phyloP scores from a whole-genome alignment of 768 basidiomycete genomes.

The Amanita rimosa region DNA sequence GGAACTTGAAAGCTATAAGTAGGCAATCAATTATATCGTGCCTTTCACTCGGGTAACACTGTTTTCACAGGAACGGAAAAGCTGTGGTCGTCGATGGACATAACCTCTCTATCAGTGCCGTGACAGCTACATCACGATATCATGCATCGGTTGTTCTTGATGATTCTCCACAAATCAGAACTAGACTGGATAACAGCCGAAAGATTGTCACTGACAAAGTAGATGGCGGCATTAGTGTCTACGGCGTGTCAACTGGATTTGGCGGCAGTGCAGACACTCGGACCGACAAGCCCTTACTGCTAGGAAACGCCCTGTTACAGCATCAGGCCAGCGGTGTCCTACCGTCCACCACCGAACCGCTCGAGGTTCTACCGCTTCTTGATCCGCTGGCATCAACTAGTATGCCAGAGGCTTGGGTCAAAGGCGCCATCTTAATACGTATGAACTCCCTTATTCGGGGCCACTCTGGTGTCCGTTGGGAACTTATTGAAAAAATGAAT shows the following conservation, averaged over 20 bases:
- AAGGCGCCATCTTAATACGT: constrained; percentile 77
- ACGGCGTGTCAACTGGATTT: constrained; percentile 78
- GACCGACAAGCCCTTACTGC: constrained; percentile 58
- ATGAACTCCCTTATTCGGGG: constrained; percentile 86
- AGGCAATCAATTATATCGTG: constrained; percentile 10
- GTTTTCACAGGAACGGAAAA: constrained; percentile 41
- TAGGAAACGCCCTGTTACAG: constrained; percentile 78
- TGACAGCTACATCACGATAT: constrained; percentile 67
- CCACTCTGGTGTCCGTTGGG: constrained; percentile 78
- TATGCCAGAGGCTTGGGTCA: constrained; percentile 85
- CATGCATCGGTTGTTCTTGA: constrained; percentile 39
- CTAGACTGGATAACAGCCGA: constrained; percentile 52
- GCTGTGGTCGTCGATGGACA: constrained; percentile 59
- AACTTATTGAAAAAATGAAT: constrained; percentile 71
- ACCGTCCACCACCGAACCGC: constrained; percentile 38
- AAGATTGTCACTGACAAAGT: constrained; percentile 58
- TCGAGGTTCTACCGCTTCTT: constrained; percentile 51
- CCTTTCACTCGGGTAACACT: not conserved
- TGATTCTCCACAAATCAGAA: constrained; percentile 31
- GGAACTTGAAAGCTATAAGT: constrained; percentile 61
- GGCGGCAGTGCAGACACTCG: constrained; percentile 86
- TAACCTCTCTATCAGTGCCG: constrained; percentile 61
- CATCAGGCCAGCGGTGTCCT: constrained; percentile 72
- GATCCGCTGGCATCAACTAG: constrained; percentile 56
- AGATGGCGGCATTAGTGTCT: constrained; percentile 55